These are phyloP conservation scores for Calcarisporium arbuscula DNA, from an alignment of 2,329 filamentous ascomycete species.

Conservation along the genomic window DNA sequence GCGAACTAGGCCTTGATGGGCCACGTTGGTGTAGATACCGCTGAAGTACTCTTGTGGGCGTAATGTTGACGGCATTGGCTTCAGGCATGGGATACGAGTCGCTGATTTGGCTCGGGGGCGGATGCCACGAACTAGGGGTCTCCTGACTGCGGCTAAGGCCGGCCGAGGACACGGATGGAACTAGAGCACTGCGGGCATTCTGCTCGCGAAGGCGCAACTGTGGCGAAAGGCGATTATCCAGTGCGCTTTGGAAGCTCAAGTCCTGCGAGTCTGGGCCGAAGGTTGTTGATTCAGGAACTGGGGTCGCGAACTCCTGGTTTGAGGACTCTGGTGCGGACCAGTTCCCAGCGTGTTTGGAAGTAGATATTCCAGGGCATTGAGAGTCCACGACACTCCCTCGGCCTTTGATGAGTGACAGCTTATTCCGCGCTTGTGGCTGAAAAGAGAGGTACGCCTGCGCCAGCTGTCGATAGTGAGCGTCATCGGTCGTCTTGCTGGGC, in stretches of 20 bases:
- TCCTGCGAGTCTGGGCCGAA: conserved; percentile 28
- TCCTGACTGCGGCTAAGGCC: no score
- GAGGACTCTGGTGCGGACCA: conserved; percentile 5
- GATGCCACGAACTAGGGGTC: conserved; percentile 34
- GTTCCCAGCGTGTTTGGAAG: no score
- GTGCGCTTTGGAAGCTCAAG: conserved; percentile 37
- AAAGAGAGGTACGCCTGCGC: conserved; percentile 47
- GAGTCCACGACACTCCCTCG: no score
- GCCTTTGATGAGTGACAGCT: no score
- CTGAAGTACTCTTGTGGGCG: conserved; percentile 45
- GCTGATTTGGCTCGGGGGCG: conserved; percentile 43
- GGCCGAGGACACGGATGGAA: no score
- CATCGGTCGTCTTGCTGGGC: conserved; percentile 40
- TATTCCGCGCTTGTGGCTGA: conserved; percentile 16
- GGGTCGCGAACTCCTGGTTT: conserved; percentile 7
- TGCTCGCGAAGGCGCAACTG: conserved; percentile 14
- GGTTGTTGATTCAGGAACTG: conserved; percentile 11
- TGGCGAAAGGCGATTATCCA: conserved; percentile 37
- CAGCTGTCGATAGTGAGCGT: conserved; percentile 42
- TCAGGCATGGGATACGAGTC: conserved; percentile 46
- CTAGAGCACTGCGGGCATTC: no score
- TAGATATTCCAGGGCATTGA: no score
- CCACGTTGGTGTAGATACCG: conserved; percentile 34
- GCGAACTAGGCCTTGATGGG: conserved; percentile 18
- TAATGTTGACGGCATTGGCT: conserved; percentile 21